phyloP scores from a whole-genome alignment of 345 rosid genomes.

The Hypericum perforatum region DNA sequence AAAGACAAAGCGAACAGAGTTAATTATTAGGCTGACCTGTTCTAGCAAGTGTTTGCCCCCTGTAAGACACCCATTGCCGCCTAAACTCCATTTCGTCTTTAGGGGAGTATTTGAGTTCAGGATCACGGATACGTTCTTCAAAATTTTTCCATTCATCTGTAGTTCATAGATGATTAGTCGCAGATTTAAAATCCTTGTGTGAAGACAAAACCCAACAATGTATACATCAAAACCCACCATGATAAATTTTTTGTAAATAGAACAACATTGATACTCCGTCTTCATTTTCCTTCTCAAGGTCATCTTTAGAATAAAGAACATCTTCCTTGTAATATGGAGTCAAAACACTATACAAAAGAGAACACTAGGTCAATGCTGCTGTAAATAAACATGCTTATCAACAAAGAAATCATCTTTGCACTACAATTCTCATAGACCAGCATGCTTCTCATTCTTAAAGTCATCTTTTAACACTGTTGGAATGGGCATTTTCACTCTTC shows the following conservation, averaged over 20 bases:
- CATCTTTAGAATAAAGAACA: constrained; percentile 78
- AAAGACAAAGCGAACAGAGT: not conserved
- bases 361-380: no score
- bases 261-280: constrained; percentile 78
- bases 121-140: constrained; percentile 41
- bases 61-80: constrained; percentile 85
- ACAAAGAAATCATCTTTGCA: no score
- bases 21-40: constrained; percentile 42
- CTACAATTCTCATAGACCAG: no score
- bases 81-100: constrained; percentile 33
- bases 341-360: constrained; percentile 48
- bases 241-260: constrained; percentile 82
- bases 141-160: constrained; percentile 89
- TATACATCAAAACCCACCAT: constrained; percentile 44
- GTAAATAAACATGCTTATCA: no score
- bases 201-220: constrained; percentile 8
- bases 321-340: constrained; percentile 83
- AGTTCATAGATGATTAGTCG: constrained; percentile 8
- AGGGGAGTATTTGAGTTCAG: not conserved
- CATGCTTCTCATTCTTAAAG: no score
- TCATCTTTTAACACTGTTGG: no score
- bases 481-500: no score
- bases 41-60: constrained; percentile 89
- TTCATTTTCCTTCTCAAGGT: constrained; percentile 74
- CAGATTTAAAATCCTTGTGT: constrained; percentile 8